Conservation (phyloP, 805 yeast species). For the Candida ascalaphidarum region DNA sequence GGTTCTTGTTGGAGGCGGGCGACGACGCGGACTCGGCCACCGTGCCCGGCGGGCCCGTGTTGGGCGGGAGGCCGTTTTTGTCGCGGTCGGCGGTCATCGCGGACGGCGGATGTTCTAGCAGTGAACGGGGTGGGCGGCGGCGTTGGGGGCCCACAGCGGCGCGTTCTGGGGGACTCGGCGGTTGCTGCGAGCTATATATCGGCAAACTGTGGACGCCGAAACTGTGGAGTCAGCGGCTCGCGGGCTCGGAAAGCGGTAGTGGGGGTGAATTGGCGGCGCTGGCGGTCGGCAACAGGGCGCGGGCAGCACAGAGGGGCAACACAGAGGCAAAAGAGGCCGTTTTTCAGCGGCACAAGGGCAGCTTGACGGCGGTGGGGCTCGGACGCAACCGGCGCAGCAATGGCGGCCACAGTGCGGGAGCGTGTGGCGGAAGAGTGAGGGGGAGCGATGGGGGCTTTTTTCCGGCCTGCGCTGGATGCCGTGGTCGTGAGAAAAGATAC, state of each 20-base stretch:
- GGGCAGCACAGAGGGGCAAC: neutral
- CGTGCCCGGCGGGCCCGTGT: conserved; percentile 28
- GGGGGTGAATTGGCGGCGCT: too few species aligned
- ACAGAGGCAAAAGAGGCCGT: too few species aligned
- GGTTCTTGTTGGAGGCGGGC: conserved; percentile 31
- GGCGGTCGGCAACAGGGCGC: neutral
- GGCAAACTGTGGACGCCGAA: neutral
- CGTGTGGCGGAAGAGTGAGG: too few species aligned
- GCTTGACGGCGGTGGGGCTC: too few species aligned
- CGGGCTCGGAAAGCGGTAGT: conserved; percentile 1
- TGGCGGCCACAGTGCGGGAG: too few species aligned
- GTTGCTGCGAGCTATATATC: neutral
- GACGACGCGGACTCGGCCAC: conserved; percentile 7
- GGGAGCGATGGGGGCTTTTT: too few species aligned
- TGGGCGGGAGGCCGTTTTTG: conserved; percentile 29
- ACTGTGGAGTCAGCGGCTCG: neutral
- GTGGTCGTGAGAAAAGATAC: too few species aligned
- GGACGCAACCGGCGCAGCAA: too few species aligned
- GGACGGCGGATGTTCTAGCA: conserved; percentile 6
- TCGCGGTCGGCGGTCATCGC: conserved; percentile 8
- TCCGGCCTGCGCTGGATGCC: too few species aligned
- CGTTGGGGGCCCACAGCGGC: neutral
- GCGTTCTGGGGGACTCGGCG: conserved; percentile 1
- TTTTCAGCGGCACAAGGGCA: too few species aligned
- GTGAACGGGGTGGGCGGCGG: conserved; percentile 1